Base-by-base conservation (phyloP, 2,329 filamentous ascomycete species). In the Verticillium klebahnii region DNA sequence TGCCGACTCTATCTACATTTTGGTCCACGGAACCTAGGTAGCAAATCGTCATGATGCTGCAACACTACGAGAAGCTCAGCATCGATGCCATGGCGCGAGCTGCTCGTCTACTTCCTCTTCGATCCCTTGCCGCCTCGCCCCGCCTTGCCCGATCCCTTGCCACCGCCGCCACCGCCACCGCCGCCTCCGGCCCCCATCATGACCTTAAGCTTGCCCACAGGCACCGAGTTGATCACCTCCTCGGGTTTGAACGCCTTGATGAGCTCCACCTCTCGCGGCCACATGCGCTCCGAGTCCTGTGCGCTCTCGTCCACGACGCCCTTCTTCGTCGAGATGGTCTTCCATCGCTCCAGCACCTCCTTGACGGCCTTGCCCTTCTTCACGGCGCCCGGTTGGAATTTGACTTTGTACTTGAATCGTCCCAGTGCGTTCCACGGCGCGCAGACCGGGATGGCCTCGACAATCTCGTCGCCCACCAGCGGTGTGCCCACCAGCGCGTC, bases 361-460 rank as follows among this genome's bases (percentile, higher is more conserved):
- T 91, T 92, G 57, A 97, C 87, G 0, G 93, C 93, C 73, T 97
- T 98, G 11, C 95, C 94, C 78, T 97, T 97, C 82, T 98, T 99
- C 66, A 89, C 84, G 0, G 87, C 77, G 0, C 95, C 95, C 0
- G 95, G 95, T 76, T 98, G 95, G 69, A 99, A 75, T 80, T 99
- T 99, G 60, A 89, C 91, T 75, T 96, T 96, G 80, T 97, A 98
- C 77, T 97, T 97, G 77, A 90, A 91, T 61, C 85, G 85, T 2
- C 76, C 81, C 67, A 90, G 76, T 1, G 88, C 87, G 29, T 75
- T 78, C 81, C 87, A 90, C 2, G 88, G 88, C 5, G 84, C 88
- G 69, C 88, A 89, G 2, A 89, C 77, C 1, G 86, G 84, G 1
- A 90, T 78, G 0, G 79, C 82, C 68, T 89, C 87, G 9, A 94